phyloP scores from a whole-genome alignment of 2,329 filamentous ascomycete genomes.

The Penicillium sp. region DNA sequence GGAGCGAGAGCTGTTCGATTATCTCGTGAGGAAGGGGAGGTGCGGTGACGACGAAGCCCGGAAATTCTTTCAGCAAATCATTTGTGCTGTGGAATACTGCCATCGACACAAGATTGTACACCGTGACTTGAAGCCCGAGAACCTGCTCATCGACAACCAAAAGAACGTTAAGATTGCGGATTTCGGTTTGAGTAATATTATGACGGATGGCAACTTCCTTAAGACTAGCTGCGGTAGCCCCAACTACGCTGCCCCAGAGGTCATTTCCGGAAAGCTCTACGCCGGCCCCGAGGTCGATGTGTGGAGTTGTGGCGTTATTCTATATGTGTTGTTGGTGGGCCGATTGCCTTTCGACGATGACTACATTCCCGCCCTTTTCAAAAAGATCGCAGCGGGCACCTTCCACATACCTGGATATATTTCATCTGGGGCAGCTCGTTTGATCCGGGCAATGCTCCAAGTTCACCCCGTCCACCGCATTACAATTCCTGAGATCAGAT shows the following conservation, averaged over 20 bases:
- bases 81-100: slow-evolving; percentile 98
- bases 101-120: slow-evolving; percentile 99
- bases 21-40: slow-evolving; percentile 90
- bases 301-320: slow-evolving; percentile 65
- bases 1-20: slow-evolving; percentile 94
- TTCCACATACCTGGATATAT: slow-evolving; percentile 93
- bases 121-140: slow-evolving; percentile 95
- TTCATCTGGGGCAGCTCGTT: slow-evolving; percentile 66
- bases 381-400: slow-evolving; percentile 92
- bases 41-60: slow-evolving; percentile 91
- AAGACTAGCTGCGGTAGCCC: slow-evolving; percentile 98
- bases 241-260: slow-evolving; percentile 96
- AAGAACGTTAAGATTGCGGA: slow-evolving; percentile 99
- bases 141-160: slow-evolving; percentile 87
- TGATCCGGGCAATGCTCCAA: slow-evolving; percentile 92
- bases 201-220: slow-evolving; percentile 98
- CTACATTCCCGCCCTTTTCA: slow-evolving; percentile 94
- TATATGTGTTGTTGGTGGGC: slow-evolving; percentile 64
- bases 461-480: slow-evolving; percentile 93
- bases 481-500: slow-evolving; percentile 87
- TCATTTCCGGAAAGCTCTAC: slow-evolving; percentile 96
- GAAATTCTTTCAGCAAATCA: slow-evolving; percentile 98
- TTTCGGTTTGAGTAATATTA: slow-evolving; percentile 98
- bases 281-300: slow-evolving; percentile 97
- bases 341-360: slow-evolving; percentile 93